These are phyloP conservation scores for Anastatica hierochuntica DNA, from an alignment of 345 rosid species.

Conservation along the genomic window DNA sequence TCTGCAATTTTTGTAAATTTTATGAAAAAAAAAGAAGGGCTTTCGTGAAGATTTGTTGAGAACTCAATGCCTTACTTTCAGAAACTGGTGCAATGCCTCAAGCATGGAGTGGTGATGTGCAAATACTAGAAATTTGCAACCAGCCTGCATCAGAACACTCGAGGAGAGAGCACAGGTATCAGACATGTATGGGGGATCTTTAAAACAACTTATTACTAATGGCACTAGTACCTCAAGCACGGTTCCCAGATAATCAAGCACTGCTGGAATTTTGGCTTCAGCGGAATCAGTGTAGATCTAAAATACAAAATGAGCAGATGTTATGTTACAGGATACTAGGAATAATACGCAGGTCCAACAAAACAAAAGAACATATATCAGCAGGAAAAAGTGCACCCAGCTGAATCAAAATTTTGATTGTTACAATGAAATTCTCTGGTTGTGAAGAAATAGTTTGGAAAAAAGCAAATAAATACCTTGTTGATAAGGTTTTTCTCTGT, in stretches of 20 bases:
- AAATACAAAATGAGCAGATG: slow-evolving; percentile 6
- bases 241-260: slow-evolving; percentile 71
- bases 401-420: background rate
- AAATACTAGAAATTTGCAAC: slow-evolving; percentile 89
- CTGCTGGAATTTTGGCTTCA: slow-evolving; percentile 87
- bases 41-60: slow-evolving; percentile 3
- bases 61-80: slow-evolving; percentile 48
- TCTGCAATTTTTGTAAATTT: slow-evolving; percentile 38
- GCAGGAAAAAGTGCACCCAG: too few relatives aligned
- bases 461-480: slow-evolving; percentile 39
- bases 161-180: slow-evolving; percentile 12
- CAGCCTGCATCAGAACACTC: slow-evolving; percentile 50
- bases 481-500: slow-evolving; percentile 70
- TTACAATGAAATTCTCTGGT: background rate
- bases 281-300: slow-evolving; percentile 93
- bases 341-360: too few relatives aligned
- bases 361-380: too few relatives aligned
- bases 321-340: slow-evolving; percentile 12
- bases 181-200: background rate
- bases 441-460: slow-evolving; percentile 1
- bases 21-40: slow-evolving; percentile 11
- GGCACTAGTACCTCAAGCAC: slow-evolving; percentile 57
- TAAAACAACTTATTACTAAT: background rate
- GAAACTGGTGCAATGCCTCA: slow-evolving; percentile 63
- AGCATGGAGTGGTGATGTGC: slow-evolving; percentile 90